These are phyloP conservation scores for Botryotinia calthae DNA, from an alignment of 2,329 filamentous ascomycete genomes.

Conservation along the genomic window DNA sequence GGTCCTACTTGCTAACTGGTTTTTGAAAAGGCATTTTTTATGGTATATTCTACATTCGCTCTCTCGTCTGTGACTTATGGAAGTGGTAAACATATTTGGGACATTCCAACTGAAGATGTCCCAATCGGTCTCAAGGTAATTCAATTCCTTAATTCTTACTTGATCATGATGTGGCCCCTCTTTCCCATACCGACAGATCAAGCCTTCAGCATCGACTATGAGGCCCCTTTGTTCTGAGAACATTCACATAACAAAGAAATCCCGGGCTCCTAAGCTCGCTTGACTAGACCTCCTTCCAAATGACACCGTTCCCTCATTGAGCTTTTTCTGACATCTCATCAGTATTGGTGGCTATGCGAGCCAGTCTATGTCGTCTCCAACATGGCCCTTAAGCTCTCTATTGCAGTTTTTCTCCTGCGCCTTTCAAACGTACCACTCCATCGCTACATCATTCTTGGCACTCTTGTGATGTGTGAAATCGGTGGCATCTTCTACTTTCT, in stretches of 20 bases:
- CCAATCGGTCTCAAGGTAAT: constrained; percentile 36
- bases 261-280: background rate
- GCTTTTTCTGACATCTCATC: background rate
- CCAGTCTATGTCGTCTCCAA: constrained; percentile 43
- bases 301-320: background rate
- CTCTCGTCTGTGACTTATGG: constrained; percentile 33
- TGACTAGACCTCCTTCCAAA: background rate
- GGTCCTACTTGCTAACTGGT: constrained; percentile 10
- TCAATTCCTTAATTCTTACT: background rate
- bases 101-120: constrained; percentile 29
- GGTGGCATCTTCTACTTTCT: constrained; percentile 42
- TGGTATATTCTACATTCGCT: constrained; percentile 30
- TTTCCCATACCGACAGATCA: background rate
- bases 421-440: constrained; percentile 39
- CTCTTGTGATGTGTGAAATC: constrained; percentile 37
- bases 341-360: constrained; percentile 43
- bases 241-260: background rate
- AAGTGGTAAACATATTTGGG: constrained; percentile 32
- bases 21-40: constrained; percentile 28
- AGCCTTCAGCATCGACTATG: background rate
- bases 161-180: background rate
- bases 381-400: constrained; percentile 42
- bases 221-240: background rate
- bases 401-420: constrained; percentile 43
- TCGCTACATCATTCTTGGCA: constrained; percentile 39